Evolutionary conservation across 73 alveolate genomes (phyloP).

Genomic region (Effrenium voratum): DNA sequence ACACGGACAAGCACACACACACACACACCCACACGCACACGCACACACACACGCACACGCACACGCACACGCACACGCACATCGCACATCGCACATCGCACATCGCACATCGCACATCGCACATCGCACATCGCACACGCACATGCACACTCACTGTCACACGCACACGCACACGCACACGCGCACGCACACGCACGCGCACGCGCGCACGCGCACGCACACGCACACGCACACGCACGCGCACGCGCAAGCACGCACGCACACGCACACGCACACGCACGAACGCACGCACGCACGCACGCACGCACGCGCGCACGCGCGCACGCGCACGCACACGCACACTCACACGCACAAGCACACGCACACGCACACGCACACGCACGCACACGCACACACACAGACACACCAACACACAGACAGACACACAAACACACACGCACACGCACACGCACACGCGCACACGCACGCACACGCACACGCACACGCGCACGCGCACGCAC

Average conservation of each 20-base stretch:
- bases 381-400: too few species aligned
- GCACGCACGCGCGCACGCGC: background rate
- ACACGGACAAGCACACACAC: background rate
- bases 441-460: background rate
- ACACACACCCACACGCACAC: background rate
- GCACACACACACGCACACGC: background rate
- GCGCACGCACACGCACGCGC: background rate
- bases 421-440: background rate
- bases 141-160: background rate
- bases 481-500: background rate
- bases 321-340: background rate
- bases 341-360: background rate
- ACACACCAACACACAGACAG: too few species aligned
- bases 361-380: constrained; percentile 1
- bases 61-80: background rate
- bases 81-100: too few species aligned
- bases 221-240: background rate
- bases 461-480: background rate
- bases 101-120: too few species aligned
- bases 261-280: too few species aligned
- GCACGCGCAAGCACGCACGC: background rate
- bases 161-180: background rate
- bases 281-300: background rate
- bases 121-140: too few species aligned
- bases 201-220: background rate